Evolutionary conservation across 805 yeast genomes (phyloP), one percentile per base, ranked within the genome.

Genomic region (Zygotorulaspora sp.): DNA sequence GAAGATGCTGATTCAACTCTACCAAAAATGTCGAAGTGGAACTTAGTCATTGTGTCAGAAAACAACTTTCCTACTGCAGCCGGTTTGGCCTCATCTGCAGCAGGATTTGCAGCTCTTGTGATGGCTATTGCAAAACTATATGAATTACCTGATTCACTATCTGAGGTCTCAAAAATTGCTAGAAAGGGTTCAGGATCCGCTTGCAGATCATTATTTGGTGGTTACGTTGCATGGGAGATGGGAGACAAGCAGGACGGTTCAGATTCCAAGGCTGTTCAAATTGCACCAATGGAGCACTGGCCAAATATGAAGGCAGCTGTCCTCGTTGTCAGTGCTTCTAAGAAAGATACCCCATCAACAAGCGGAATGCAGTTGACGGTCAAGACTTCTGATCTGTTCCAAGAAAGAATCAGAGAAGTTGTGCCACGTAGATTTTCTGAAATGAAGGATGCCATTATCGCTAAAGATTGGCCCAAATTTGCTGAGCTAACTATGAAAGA

Each of bases 61-160:
- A 92, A 92, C 69, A 92, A 92, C 66, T 92, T 92, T 72, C 99
- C 99, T 36, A 92, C 99, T 17, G 98, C 98, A 21, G 98, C 98
- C 5, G 98, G 98, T 2, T 74, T 92, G 52, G 98, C 98, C 0
- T 87, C 96, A 1, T 83, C 95, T 4, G 98, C 98, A 10, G 97
- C 98, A 7, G 99, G 99, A 0, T 90, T 88, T 64, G 96, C 98
- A 23, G 98, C 98, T 7, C 72, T 92, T 44, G 95, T 90, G 15
- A 77, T 77, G 33, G 85, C 96, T n/a, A 77, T 92, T 55, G 88
- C 97, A 12, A 75, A 74, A 56, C 71, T 92, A 42, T 92, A 82
- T 67, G 63, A 84, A 62, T 77, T 92, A 43, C 95, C 96, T n/a
- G 83, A 84, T 56, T 75, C 83, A 44, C 71, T 75, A 55, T 83